These are phyloP conservation scores for Hibiscus tridactylites DNA, from an alignment of 345 rosid genomes.

Conservation along the genomic window DNA sequence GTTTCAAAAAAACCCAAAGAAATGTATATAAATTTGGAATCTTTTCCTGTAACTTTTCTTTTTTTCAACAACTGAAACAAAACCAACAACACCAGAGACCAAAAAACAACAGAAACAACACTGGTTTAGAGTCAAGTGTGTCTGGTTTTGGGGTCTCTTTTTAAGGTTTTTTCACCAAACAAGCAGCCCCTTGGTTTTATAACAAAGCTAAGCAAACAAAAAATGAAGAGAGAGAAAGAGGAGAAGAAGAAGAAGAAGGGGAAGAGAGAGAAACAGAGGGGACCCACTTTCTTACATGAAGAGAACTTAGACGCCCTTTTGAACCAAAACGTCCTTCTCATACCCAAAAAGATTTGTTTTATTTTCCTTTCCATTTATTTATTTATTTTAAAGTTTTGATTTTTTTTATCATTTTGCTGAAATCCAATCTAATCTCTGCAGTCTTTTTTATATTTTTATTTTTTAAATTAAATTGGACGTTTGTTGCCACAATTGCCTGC, in stretches of 20 bases:
- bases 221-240: background rate
- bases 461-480: background rate
- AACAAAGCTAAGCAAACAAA: background rate
- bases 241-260: background rate
- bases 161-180: background rate
- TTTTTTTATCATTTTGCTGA: background rate
- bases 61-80: background rate
- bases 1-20: background rate
- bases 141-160: background rate
- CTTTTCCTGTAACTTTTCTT: background rate
- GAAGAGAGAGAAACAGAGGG: slow-evolving; percentile 16
- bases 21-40: background rate
- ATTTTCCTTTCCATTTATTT: background rate
- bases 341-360: background rate
- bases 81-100: background rate
- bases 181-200: background rate
- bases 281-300: slow-evolving; percentile 34
- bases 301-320: slow-evolving; percentile 29
- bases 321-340: background rate
- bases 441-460: background rate
- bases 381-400: background rate
- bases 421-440: background rate
- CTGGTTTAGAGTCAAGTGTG: background rate
- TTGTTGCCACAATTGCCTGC: background rate
- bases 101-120: background rate